phyloP scores from a whole-genome alignment of 2,329 filamentous ascomycete genomes.

The Aspergillus quadrilineatus region DNA sequence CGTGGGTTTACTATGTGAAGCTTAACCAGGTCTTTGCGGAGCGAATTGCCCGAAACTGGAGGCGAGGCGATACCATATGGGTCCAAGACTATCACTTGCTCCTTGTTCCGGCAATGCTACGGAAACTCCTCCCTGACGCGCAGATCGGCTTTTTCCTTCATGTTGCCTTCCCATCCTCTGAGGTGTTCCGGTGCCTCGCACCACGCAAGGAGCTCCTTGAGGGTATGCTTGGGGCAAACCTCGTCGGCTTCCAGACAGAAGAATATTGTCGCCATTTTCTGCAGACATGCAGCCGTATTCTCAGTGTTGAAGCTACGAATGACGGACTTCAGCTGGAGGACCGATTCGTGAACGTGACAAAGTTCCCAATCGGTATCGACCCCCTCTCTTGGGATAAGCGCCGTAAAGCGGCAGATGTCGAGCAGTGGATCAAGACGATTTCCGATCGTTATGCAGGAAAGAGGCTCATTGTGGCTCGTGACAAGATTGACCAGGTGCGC shows the following conservation, averaged over 20 bases:
- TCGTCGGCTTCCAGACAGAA: conserved; percentile 89
- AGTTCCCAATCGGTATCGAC: conserved; percentile 87
- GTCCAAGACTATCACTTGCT: conserved; percentile 93
- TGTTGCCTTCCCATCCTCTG: conserved; percentile 91
- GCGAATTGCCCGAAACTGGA: conserved; percentile 86
- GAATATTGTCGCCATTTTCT: conserved; percentile 94
- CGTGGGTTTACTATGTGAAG: conserved; percentile 90
- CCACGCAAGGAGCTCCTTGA: conserved; percentile 83
- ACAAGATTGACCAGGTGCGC: conserved; percentile 90
- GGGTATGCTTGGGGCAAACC: conserved; percentile 87
- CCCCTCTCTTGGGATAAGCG: conserved; percentile 71
- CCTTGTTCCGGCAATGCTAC: conserved; percentile 83
- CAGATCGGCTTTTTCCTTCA: conserved; percentile 97
- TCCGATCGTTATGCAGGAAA: conserved; percentile 83
- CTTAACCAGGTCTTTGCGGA: conserved; percentile 93
- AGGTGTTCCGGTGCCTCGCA: conserved; percentile 89
- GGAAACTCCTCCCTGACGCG: conserved; percentile 80
- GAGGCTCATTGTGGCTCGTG: conserved; percentile 84
- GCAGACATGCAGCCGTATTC: conserved; percentile 87
- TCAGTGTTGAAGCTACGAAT: conserved; percentile 84
- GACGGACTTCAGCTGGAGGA: conserved; percentile 89
- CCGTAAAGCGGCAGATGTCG: conserved; percentile 70
- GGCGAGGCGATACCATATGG: conserved; percentile 90
- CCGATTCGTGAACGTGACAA: conserved; percentile 85
- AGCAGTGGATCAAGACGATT: conserved; percentile 76